Evolutionary conservation across 2,329 filamentous ascomycete species (phyloP).

Genomic region (Neurospora sp.): DNA sequence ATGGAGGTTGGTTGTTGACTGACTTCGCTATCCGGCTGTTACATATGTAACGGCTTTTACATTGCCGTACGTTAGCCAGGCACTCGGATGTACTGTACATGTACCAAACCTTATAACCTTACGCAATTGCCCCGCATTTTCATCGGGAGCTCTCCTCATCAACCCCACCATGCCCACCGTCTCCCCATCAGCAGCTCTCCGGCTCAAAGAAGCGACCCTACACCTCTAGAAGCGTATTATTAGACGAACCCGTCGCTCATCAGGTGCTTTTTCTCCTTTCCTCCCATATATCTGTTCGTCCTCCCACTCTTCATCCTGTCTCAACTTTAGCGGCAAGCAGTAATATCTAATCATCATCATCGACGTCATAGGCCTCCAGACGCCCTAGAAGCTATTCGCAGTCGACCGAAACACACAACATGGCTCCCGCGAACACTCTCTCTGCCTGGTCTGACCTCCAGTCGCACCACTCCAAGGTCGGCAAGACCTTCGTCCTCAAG

Average conservation of each 20-base stretch:
- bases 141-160: background rate
- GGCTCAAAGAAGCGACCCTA: background rate
- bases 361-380: background rate
- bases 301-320: background rate
- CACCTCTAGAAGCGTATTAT: background rate
- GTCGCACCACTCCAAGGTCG: conserved; percentile 75
- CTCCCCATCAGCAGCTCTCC: background rate
- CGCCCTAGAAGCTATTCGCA: background rate
- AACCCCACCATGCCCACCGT: background rate
- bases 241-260: background rate
- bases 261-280: background rate
- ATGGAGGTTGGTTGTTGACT: background rate
- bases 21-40: background rate
- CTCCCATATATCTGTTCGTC: background rate
- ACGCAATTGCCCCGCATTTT: background rate
- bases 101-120: background rate
- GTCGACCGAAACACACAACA: conserved; percentile 19
- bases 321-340: background rate
- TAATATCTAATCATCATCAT: background rate
- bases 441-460: conserved; percentile 84
- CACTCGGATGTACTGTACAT: background rate
- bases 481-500: conserved; percentile 85
- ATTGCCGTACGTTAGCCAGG: background rate
- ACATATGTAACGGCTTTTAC: background rate
- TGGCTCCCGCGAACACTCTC: conserved; percentile 80